These are phyloP conservation scores for Alternaria ventricosa DNA, from an alignment of 2,329 filamentous ascomycete species.

Conservation along the genomic window DNA sequence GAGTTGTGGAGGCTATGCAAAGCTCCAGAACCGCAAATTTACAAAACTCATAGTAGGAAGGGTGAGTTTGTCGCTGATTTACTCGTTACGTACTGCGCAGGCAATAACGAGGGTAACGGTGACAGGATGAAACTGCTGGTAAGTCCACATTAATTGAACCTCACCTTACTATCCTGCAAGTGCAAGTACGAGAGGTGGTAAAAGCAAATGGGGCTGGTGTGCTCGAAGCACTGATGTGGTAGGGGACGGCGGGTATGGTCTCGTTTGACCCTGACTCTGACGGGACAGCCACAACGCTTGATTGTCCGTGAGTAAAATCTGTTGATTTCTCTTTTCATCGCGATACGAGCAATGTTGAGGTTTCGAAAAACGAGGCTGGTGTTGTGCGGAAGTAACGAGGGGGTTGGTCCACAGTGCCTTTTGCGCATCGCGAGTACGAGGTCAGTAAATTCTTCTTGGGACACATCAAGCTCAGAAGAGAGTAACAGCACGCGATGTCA, in stretches of 20 bases:
- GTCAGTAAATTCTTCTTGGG: neutral
- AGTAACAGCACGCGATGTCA: neutral
- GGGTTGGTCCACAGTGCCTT: neutral
- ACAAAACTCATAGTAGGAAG: neutral
- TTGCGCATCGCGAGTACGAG: neutral
- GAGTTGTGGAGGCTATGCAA: neutral
- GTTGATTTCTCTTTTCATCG: neutral
- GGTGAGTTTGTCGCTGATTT: neutral
- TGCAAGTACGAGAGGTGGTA: neutral
- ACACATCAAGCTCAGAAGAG: neutral
- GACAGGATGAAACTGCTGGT: neutral
- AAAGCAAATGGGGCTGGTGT: neutral
- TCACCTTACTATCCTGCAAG: neutral
- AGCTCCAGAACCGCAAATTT: neutral
- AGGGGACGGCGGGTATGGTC: neutral
- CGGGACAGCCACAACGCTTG: fast-evolving
- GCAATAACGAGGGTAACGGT: neutral
- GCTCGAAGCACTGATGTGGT: neutral
- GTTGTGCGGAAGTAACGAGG: neutral
- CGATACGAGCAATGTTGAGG: neutral
- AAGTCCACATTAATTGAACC: neutral
- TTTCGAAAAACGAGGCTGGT: neutral
- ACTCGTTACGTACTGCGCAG: neutral
- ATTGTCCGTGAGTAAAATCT: no score
- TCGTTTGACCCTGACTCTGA: neutral